These are phyloP conservation scores for Talaromyces sp. DNA, from an alignment of 2,329 filamentous ascomycete genomes.

Conservation along the genomic window DNA sequence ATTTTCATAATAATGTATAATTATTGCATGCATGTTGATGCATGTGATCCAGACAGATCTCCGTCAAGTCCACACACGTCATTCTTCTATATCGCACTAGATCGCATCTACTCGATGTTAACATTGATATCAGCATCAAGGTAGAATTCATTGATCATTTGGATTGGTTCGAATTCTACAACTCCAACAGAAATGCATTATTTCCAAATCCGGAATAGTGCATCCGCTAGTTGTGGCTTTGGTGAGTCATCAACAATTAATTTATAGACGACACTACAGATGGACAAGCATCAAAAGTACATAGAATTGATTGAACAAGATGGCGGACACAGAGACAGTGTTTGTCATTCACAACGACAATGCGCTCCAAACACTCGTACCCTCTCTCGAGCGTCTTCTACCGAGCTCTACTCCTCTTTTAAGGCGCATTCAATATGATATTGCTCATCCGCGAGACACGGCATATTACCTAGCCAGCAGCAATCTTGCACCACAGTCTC, in stretches of 20 bases:
- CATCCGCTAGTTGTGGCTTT: background rate
- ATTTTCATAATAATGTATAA: background rate
- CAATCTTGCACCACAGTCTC: constrained; percentile 5
- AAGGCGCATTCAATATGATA: constrained; percentile 36
- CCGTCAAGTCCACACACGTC: background rate
- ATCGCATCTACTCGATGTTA: background rate
- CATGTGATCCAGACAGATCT: background rate
- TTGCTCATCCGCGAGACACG: constrained; percentile 26
- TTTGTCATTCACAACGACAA: constrained; percentile 10
- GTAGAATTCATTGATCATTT: background rate
- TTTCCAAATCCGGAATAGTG: background rate
- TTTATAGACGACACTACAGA: background rate
- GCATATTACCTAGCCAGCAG: constrained; percentile 29
- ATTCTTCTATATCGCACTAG: background rate
- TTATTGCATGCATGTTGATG: background rate
- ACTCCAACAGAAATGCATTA: background rate
- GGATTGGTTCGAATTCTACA: background rate
- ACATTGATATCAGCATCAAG: background rate
- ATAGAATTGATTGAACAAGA: background rate
- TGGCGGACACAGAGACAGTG: background rate
- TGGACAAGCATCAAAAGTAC: background rate
- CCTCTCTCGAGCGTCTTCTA: constrained; percentile 29
- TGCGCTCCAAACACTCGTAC: constrained; percentile 15
- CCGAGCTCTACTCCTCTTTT: constrained; percentile 34
- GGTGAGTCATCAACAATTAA: background rate